Evolutionary conservation across 129 eudicot genomes (phyloP), one percentile per base, ranked within the genome.

Genomic region (Helichrysum umbraculigerum): DNA sequence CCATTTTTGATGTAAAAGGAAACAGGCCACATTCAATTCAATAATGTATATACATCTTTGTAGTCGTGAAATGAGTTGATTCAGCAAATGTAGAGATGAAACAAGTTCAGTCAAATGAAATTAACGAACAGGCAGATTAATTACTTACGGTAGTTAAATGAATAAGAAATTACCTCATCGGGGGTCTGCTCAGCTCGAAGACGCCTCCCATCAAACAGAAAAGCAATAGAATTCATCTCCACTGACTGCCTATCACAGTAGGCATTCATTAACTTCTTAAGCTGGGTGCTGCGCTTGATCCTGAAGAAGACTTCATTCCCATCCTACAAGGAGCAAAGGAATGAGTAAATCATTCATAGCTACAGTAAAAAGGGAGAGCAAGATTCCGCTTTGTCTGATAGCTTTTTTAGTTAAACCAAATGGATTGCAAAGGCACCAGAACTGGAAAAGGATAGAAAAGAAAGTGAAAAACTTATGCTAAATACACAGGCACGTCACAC

Each of bases 151-250:
- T 65, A 3, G 32, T 22, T 14, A 28, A 22, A 64, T 21, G 5
- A 47, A n/a, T 5, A 20, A 2, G 19, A 73, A 12, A 58, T 33
- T 73, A 90, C 96, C 96, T 90, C 93, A 77, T 86, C 89, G 2
- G 96, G 96, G 22, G 96, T 87, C 70, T 90, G 96, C 77, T 90
- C 91, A 5, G 57, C 85, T 20, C 93, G 83, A 79, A 90, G 87
- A 7, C 91, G 80, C 10, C 93, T 77, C 5, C 96, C 96, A 72
- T 90, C 93, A 84, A 87, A 90, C 16, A 90, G 72, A 83, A 90
- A 90, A 17, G 91, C 96, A 72, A 87, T 85, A 17, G 93, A 59
- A 50, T 80, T 84, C 52, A 81, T 44, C 63, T 85, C 87, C 21
- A 85, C 86, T 0, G 90, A 87, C 72, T 83, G 90, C 59, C 87